These are phyloP conservation scores for Colletotrichum eleusines DNA, from an alignment of 2,329 filamentous ascomycete species.

Conservation along the genomic window DNA sequence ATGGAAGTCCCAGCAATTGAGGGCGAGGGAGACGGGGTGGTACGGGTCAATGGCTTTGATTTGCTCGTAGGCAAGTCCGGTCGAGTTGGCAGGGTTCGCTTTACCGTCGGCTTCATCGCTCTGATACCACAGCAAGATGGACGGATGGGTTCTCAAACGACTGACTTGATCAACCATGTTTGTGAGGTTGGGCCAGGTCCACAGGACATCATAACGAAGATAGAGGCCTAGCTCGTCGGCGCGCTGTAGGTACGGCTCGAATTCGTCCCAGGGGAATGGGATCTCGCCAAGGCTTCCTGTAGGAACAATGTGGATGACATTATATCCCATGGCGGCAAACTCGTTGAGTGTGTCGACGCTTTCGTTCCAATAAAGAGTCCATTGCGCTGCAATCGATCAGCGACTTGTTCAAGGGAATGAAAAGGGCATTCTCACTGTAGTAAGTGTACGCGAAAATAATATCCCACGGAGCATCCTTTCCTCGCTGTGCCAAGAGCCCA, in stretches of 20 bases:
- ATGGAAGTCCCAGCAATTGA: slow-evolving; percentile 74
- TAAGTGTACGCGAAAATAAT: slow-evolving; percentile 53
- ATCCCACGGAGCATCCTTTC: slow-evolving; percentile 51
- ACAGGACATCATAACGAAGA: slow-evolving; percentile 37
- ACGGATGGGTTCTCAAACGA: slow-evolving; percentile 32
- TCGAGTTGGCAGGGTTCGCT: slow-evolving; percentile 60
- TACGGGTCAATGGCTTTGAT: slow-evolving; percentile 68
- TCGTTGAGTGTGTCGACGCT: slow-evolving; percentile 49
- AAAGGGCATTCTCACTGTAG: slow-evolving; percentile 61
- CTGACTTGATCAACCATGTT: slow-evolving; percentile 35
- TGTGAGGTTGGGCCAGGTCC: slow-evolving; percentile 33
- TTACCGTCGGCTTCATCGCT: slow-evolving; percentile 40
- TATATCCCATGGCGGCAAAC: slow-evolving; percentile 56
- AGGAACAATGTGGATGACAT: slow-evolving; percentile 51
- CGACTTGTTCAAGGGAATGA: fast-evolving
- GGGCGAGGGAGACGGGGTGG: slow-evolving; percentile 69
- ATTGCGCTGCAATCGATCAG: slow-evolving; percentile 52
- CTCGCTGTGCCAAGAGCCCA: slow-evolving; percentile 48
- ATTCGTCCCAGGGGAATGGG: slow-evolving; percentile 37
- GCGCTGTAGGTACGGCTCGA: slow-evolving; percentile 45
- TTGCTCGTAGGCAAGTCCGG: slow-evolving; percentile 55
- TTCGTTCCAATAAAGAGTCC: slow-evolving; percentile 56
- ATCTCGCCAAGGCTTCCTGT: slow-evolving; percentile 36
- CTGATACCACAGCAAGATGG: slow-evolving; percentile 38
- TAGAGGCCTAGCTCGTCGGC: slow-evolving; percentile 54